Conservation (phyloP, 345 rosid genomes). For the Eucalyptus curtisii region DNA sequence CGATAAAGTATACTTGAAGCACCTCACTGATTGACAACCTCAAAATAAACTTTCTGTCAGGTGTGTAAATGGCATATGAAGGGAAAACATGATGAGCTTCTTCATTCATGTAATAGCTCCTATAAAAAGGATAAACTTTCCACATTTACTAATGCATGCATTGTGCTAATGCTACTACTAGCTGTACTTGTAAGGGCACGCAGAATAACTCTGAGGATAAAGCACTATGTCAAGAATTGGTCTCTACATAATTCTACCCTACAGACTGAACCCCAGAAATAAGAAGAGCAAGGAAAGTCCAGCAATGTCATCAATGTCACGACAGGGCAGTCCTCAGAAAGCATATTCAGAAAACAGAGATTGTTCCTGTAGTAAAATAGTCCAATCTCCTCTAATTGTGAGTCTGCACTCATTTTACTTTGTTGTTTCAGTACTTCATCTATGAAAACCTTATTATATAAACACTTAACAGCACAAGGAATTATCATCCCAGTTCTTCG, state of each 20-base stretch:
- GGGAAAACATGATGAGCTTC: not conserved
- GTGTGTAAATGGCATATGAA: not conserved
- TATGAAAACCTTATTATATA: not conserved
- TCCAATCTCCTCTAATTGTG: not conserved
- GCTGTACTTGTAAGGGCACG: not conserved
- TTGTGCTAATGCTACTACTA: not conserved
- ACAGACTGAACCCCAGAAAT: not conserved
- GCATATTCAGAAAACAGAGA: not conserved
- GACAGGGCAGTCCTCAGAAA: not conserved
- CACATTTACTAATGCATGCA: not conserved
- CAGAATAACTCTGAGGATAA: not conserved
- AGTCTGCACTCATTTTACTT: not conserved
- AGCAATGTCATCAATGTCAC: not conserved
- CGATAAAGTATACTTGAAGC: not conserved
- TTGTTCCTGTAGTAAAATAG: not conserved
- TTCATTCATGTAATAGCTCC: not conserved
- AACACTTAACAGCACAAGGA: not conserved
- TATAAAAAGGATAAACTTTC: not conserved
- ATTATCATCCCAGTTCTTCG: not conserved
- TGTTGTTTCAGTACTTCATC: not conserved
- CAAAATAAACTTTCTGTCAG: not conserved
- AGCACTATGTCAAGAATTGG: not conserved
- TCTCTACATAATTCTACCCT: not conserved
- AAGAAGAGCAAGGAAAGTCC: not conserved
- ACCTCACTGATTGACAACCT: not conserved